Base-by-base conservation (phyloP, 2,329 filamentous ascomycete species). In the Fusarium albidum region DNA sequence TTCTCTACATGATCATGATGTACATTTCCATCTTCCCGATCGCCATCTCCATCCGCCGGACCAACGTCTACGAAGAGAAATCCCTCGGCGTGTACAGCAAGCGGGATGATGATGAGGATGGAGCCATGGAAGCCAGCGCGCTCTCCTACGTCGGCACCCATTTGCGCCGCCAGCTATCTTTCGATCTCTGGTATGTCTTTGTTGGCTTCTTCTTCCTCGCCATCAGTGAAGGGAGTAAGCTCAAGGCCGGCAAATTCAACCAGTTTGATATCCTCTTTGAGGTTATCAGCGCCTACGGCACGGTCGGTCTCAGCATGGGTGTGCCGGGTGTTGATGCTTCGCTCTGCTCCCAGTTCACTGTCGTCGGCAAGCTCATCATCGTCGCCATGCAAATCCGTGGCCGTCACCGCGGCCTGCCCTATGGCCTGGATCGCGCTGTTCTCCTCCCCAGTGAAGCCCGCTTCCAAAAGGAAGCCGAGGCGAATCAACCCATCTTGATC, bases 1-100 rank as follows among this genome's bases (percentile, higher is more conserved):
- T 96, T 12, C 91, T 92, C 18, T 98, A 97, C 76, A 79, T 98
- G 74, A 88, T 98, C 73, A 98, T 98, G 95, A 98, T 98, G 95
- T 98, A 98, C 74, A 96, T 98, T 57, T 96, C 93, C 52, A 91
- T 97, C 54, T 96, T 96, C 65, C 94, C 94, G 6, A 96, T 98
- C 65, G 94, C 95, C 69, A 98, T 98, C 67, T 95, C 91, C 7
- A 90, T 98, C 66, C 92, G 94, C 46, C 83, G 91, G 60, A 97
- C 94, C 52, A 98, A 98, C 70, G 94, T 97, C 3, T 98, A 98
- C 77, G 94, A 97, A 73, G 94, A 98, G 70, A 91, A 88, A 61
- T 91, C 88, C 1, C 82, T 95, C 1, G 91, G 91, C 6, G 85
- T 96, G 26, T 92, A 89, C 68, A 78, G 77, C 42, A 69, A 75